Evolutionary conservation across 2,329 filamentous ascomycete genomes (phyloP).

Genomic region (Sporothrix humicola): DNA sequence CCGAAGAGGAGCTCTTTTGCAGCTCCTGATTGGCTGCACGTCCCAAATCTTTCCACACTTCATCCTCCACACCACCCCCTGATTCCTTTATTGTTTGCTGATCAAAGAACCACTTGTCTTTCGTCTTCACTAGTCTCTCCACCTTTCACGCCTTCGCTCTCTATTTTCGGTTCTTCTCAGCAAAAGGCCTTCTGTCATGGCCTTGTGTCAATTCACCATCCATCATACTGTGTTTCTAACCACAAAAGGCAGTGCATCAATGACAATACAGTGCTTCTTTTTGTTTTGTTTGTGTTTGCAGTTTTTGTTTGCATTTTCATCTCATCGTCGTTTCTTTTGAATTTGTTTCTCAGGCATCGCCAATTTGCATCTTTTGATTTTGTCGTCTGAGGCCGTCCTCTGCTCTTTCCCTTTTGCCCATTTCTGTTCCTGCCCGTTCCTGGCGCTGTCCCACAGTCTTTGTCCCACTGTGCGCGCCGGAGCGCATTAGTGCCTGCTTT

Average conservation of each 20-base stretch:
- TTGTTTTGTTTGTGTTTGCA: neutral
- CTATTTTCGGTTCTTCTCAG: neutral
- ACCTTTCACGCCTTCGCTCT: slow-evolving; percentile 7
- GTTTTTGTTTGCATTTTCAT: neutral
- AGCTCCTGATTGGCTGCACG: slow-evolving; percentile 17
- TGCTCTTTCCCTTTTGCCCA: neutral
- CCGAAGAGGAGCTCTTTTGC: slow-evolving; percentile 18
- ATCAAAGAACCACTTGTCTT: neutral
- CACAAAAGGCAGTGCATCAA: neutral
- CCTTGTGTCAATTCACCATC: neutral
- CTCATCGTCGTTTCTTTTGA: neutral
- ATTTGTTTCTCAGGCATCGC: neutral
- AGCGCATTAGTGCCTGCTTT: neutral
- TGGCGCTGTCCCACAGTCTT: slow-evolving; percentile 12
- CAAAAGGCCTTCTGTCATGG: no score
- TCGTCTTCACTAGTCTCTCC: neutral
- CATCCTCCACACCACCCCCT: slow-evolving; percentile 22
- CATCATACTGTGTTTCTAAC: neutral
- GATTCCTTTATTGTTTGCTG: slow-evolving; percentile 13
- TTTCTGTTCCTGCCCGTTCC: neutral
- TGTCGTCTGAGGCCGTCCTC: neutral
- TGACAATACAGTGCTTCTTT: neutral
- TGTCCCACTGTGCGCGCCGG: slow-evolving; percentile 2
- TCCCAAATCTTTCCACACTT: neutral
- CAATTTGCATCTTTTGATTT: neutral